phyloP scores from a whole-genome alignment of 805 yeast species.

The Kodamaea restingae region DNA sequence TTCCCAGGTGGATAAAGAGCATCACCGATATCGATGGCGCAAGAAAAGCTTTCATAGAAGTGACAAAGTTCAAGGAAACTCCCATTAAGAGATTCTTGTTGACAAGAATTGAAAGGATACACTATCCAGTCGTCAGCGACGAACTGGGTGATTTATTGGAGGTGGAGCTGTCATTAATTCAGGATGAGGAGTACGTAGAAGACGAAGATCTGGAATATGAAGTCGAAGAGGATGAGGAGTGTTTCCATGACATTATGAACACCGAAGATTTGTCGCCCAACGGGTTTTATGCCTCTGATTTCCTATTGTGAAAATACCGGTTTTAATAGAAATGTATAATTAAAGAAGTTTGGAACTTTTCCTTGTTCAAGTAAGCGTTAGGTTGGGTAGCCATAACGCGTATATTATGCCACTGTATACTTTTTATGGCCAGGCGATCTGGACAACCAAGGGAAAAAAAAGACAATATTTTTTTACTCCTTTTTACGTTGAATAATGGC shows the following conservation, averaged over 20 bases:
- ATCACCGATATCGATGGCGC: conserved; percentile 22
- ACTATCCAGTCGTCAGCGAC: conserved; percentile 10
- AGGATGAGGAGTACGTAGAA: conserved; percentile 1
- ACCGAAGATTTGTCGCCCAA: background rate
- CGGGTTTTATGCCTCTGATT: conserved; percentile 3
- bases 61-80: conserved; percentile 21
- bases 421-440: conserved; percentile 2
- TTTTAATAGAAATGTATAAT: too few species aligned
- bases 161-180: background rate
- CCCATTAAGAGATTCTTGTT: conserved; percentile 15
- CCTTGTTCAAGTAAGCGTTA: background rate
- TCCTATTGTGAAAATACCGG: background rate
- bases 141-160: background rate
- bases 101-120: conserved; percentile 8
- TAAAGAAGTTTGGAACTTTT: too few species aligned
- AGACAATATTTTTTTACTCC: background rate
- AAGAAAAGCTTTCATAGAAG: conserved; percentile 20
- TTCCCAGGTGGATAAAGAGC: conserved; percentile 25
- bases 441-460: conserved; percentile 8
- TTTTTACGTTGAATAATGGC: conserved; percentile 19
- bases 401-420: too few species aligned
- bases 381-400: too few species aligned
- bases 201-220: conserved; percentile 6
- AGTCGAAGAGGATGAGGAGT: conserved; percentile 3
- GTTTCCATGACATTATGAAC: conserved; percentile 5